Conservation (phyloP, 2,329 filamentous ascomycete species). For the Macrophomina phaseolina region DNA sequence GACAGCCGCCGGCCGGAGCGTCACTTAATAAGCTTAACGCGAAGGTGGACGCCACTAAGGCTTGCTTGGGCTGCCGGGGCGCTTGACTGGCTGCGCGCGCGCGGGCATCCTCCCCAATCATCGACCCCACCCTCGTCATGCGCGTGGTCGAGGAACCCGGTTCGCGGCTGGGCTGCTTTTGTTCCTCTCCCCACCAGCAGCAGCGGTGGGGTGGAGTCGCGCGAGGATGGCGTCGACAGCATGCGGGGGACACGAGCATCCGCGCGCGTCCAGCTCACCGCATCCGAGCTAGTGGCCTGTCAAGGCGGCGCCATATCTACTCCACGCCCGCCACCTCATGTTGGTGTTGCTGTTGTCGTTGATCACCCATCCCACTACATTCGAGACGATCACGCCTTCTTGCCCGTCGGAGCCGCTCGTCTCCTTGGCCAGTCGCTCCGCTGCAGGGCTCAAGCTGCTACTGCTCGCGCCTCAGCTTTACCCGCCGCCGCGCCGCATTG, state of each 20-base stretch:
- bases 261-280: not conserved
- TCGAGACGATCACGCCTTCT: not conserved
- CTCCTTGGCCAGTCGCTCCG: not conserved
- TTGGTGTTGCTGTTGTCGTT: not conserved
- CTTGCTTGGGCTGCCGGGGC: not conserved
- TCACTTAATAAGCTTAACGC: conserved; percentile 21
- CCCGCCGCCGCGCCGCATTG: not conserved
- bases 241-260: not conserved
- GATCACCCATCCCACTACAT: not conserved
- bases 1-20: conserved; percentile 1
- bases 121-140: conserved; percentile 4
- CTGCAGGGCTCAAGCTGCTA: not conserved
- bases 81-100: not conserved
- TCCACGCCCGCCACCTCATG: not conserved
- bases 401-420: not conserved
- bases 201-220: not conserved
- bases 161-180: not conserved
- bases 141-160: not conserved
- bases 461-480: conserved; percentile 15
- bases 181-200: not conserved
- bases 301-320: not conserved
- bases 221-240: not conserved
- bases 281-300: not conserved
- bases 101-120: not conserved
- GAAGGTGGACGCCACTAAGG: conserved; percentile 18